Base-by-base conservation (phyloP, 2,329 filamentous ascomycete genomes). In the Pseudogymnoascus sp. region DNA sequence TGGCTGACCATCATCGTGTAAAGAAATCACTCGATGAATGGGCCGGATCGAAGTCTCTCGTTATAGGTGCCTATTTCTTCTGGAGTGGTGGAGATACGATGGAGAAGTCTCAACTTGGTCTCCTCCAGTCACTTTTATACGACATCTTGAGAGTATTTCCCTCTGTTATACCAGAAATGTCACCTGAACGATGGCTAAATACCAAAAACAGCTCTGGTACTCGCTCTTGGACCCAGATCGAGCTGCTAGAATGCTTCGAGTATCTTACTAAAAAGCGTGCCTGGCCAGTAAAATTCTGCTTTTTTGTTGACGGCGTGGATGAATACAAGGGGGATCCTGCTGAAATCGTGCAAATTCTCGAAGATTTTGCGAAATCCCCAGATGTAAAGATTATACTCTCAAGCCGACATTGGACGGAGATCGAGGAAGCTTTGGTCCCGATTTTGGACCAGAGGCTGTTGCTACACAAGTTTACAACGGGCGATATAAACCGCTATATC, bases 11-110 rank as follows among this genome's bases (percentile, higher is more conserved):
- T 17, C 41, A 58, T 0, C 66, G 0, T 21, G 66, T 35, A 3
- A 51, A 35, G 25, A 21, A 65, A 8, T 58, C 63, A 5, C 64
- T 72, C 6, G 64, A 61, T 0, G 13, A 35, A 1, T 77, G 74
- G 75, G 67, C 73, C 0, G 66, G 33, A 0, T 8, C 41, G 3
- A 25, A 48, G 1, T 29, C 38, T 1, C 1, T 66, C 0, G 35
- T 69, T 2, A 74, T 71, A 0, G 75, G 76, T 0, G 73, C 71
- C 0, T 80, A 76, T 67, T 80, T 78, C 64, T 79, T 80, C 62
- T 80, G 78, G 78, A 77, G 73, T 2, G 75, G 73, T 15, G 76
- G 75, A 3, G 74, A 73, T 0, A 15, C 6, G 5, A 39, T 39
- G 36, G 36, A 39, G 15, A 39, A 39, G 36, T 15, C 36, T 15